Evolutionary conservation across 2,329 filamentous ascomycete species (phyloP), one percentile per base, ranked within the genome.

Genomic region (Penicillium sp.): DNA sequence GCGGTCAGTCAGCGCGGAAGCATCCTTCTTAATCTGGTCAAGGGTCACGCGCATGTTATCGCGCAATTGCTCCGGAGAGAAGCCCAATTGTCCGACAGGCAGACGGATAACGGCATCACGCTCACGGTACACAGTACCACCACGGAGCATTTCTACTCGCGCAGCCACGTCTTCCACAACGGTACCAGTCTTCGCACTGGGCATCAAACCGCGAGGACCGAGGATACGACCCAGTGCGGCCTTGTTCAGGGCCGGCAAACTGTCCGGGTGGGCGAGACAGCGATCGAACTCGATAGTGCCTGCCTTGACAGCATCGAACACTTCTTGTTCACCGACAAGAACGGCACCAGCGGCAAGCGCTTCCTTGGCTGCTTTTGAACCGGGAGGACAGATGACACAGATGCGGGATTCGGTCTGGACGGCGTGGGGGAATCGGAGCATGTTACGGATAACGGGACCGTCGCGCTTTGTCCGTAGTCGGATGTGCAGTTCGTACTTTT

Each of bases 191-290:
- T 96, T 96, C 59, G 84, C 78, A 72, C 85, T 95, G 6, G 94
- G 94, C 94, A 99, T 97, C 70, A 99, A 76, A 3, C 92, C 92
- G 75, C 85, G 87, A 45, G 95, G 94, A 69, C 94, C 94, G 21
- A 99, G 81, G 43, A 96, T 83, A 63, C 88, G 84, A 62, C 89
- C 93, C 61, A 99, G 75, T 0, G 84, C 85, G 36, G 92, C 88
- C 79, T 94, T 92, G 72, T 88, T 89, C 68, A 99, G 79, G 55
- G 89, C 91, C 51, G 84, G 82, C 65, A 94, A 81, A 65, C 87
- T 92, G 66, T 90, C 86, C 50, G 83, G 81, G 75, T 97, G 92
- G 77, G 91, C 96, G 66, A 99, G 86, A 61, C 92, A 89, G 54
- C 90, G 83, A 73, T 97, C 94, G 72, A 97, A 99, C 27, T 91